Conservation (phyloP, 129 eudicot species). For the Centaurea solstitialis region DNA sequence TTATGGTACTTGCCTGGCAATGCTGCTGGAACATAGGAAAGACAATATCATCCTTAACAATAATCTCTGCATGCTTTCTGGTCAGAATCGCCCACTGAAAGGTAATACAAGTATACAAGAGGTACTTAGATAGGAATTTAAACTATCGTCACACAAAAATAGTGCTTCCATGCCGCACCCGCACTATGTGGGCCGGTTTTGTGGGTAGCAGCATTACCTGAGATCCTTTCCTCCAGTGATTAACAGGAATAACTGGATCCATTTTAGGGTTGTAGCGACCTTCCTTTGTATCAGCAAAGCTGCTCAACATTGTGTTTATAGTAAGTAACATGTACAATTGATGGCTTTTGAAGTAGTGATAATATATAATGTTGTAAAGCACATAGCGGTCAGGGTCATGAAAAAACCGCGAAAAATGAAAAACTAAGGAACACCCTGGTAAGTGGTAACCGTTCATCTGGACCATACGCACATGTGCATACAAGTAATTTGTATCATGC, state of each 20-base stretch:
- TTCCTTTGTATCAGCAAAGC: conserved; percentile 92
- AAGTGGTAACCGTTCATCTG: too few relatives aligned
- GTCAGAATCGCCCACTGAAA: conserved; percentile 91
- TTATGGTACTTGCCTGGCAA: conserved; percentile 69
- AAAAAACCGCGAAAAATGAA: too few relatives aligned
- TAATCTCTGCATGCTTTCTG: conserved; percentile 73
- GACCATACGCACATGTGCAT: too few relatives aligned
- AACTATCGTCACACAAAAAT: not conserved
- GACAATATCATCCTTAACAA: conserved; percentile 56
- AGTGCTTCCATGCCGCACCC: not conserved
- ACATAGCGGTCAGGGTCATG: not conserved
- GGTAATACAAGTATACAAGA: not conserved
- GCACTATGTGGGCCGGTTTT: conserved; percentile 19
- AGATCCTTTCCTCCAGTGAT: conserved; percentile 96
- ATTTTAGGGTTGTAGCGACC: conserved; percentile 96
- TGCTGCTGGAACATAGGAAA: conserved; percentile 85
- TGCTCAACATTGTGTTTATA: conserved; percentile 22
- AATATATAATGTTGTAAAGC: not conserved
- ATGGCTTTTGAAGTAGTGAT: not conserved
- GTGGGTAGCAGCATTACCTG: conserved; percentile 54
- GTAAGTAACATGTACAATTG: not conserved
- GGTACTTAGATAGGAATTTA: conserved; percentile 3
- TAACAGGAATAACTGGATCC: conserved; percentile 79
- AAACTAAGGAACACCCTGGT: too few relatives aligned
- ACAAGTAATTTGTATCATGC: too few relatives aligned